phyloP scores from a whole-genome alignment of 768 basidiomycete species.

The Tulasnella sp. region DNA sequence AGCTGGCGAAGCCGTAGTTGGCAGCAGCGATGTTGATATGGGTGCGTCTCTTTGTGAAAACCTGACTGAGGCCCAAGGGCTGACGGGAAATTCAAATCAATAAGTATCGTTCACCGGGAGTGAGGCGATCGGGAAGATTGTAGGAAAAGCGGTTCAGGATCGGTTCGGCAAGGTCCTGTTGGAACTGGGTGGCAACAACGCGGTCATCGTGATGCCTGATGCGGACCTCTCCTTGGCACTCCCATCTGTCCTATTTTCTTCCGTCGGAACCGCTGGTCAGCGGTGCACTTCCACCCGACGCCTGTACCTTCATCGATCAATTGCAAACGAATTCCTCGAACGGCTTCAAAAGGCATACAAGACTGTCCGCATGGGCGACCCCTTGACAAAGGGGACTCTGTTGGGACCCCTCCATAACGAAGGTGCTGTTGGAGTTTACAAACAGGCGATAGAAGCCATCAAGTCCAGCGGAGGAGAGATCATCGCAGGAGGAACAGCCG shows the following conservation, averaged over 20 bases:
- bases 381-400: constrained; percentile 65
- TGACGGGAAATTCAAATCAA: background rate
- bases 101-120: constrained; percentile 94
- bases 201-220: constrained; percentile 88
- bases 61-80: background rate
- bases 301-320: constrained; percentile 77
- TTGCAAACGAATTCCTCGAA: constrained; percentile 71
- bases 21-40: constrained; percentile 69
- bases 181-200: constrained; percentile 94
- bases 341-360: constrained; percentile 70
- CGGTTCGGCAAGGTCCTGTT: constrained; percentile 87
- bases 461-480: constrained; percentile 67
- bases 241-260: constrained; percentile 88
- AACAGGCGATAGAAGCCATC: constrained; percentile 56
- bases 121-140: constrained; percentile 77
- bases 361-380: constrained; percentile 76
- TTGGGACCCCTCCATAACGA: constrained; percentile 81
- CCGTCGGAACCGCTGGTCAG: constrained; percentile 71
- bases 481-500: constrained; percentile 58
- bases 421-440: constrained; percentile 65
- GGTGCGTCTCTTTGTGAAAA: constrained; percentile 43
- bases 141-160: constrained; percentile 82
- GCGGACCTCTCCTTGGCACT: constrained; percentile 88
- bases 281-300: constrained; percentile 87
- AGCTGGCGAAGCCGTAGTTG: constrained; percentile 72